These are phyloP conservation scores for Talaromyces sp. DNA, from an alignment of 2,329 filamentous ascomycete species.

Conservation along the genomic window DNA sequence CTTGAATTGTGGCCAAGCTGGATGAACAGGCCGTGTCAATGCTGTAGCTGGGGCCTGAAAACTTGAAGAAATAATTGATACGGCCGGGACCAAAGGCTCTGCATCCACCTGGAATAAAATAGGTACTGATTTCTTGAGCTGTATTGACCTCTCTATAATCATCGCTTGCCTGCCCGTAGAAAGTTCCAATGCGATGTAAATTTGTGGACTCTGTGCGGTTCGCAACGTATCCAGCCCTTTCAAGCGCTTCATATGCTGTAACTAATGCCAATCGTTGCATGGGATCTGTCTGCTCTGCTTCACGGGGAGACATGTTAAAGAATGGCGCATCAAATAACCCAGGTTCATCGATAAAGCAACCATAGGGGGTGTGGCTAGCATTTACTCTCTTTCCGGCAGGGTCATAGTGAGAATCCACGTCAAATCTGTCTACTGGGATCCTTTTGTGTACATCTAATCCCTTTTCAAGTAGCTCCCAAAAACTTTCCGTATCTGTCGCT, in stretches of 20 bases:
- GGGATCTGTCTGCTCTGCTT: conserved; percentile 72
- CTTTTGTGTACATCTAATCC: conserved; percentile 31
- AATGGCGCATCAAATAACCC: conserved; percentile 75
- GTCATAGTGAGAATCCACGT: conserved; percentile 63
- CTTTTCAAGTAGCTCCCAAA: conserved; percentile 35
- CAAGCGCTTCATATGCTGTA: conserved; percentile 76
- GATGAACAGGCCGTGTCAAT: conserved; percentile 76
- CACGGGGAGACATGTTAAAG: conserved; percentile 82
- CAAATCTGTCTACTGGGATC: conserved; percentile 65
- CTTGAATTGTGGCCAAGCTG: conserved; percentile 61
- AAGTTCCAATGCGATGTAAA: conserved; percentile 64
- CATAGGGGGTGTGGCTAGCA: conserved; percentile 67
- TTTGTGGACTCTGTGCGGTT: conserved; percentile 67
- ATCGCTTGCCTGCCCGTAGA: conserved; percentile 71
- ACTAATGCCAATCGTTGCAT: conserved; percentile 74
- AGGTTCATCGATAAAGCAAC: conserved; percentile 69
- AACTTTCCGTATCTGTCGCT: conserved; percentile 39
- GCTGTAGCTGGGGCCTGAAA: conserved; percentile 67
- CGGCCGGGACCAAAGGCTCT: conserved; percentile 58
- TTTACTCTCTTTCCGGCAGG: conserved; percentile 66
- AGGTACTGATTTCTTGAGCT: conserved; percentile 66
- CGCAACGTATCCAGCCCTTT: conserved; percentile 74
- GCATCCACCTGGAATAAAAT: conserved; percentile 63
- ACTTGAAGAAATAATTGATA: conserved; percentile 75
- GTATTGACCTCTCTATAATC: conserved; percentile 75